Evolutionary conservation across 1,284 basidiomycete species (phyloP), one percentile per base, ranked within the genome.

Genomic region (Cystobasidiaceae sp.): DNA sequence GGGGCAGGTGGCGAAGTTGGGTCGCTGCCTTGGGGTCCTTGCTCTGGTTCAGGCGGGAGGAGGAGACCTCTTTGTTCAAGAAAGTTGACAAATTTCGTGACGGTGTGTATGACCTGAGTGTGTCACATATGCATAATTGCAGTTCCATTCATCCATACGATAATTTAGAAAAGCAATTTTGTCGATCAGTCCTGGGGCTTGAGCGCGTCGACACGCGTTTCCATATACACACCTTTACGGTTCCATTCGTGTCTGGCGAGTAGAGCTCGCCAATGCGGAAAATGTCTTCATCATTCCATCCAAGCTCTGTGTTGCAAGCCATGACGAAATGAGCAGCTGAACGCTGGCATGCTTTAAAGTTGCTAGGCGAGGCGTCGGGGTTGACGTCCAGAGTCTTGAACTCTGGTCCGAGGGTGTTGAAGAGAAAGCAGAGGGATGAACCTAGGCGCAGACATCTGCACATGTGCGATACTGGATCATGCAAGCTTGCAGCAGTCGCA

Each of bases 181-280:
- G n/a, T n/a, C n/a, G n/a, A n/a, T n/a, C n/a, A n/a, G n/a, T n/a
- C n/a, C n/a, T n/a, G n/a, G n/a, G n/a, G n/a, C n/a, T n/a, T n/a
- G n/a, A n/a, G n/a, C n/a, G n/a, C n/a, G n/a, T n/a, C n/a, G n/a
- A n/a, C n/a, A n/a, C n/a, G n/a, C n/a, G n/a, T n/a, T n/a, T n/a
- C n/a, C n/a, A n/a, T n/a, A n/a, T n/a, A n/a, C n/a, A 71, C 62
- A 93, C 93, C 85, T 93, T 94, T 74, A 97, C 93, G 70, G 97
- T 82, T 11, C 93, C 93, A 71, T 97, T 93, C 9, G 90, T 94
- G 41, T 90, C 90, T 73, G 89, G 87, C 50, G 90, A 86, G 77
- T 92, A 89, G 81, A 83, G 76, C 73, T 82, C 81, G 62, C 88
- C 89, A 59, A 97, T 81, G 6, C 81, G 80, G 74, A 82, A 83